These are phyloP conservation scores for Trametes versicolor DNA, from an alignment of 1,284 basidiomycete species.

Conservation along the genomic window DNA sequence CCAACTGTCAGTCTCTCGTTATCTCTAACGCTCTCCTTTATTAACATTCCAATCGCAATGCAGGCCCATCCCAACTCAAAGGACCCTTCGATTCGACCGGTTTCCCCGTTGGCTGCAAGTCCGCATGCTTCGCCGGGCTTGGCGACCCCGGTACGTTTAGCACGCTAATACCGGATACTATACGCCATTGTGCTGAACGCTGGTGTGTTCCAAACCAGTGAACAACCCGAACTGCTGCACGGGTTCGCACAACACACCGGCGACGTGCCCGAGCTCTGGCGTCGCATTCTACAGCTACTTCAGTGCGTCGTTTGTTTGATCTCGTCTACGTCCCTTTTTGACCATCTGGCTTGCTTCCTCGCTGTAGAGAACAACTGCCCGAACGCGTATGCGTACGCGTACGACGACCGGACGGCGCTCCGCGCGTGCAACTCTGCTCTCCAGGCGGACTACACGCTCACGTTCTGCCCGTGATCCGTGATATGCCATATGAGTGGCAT, in stretches of 20 bases:
- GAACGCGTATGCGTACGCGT: constrained; percentile 59
- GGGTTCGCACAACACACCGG: constrained; percentile 51
- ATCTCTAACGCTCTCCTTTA: no score
- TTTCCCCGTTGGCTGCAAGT: constrained; percentile 55
- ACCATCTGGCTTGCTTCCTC: neutral
- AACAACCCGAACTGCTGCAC: constrained; percentile 57
- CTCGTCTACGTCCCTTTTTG: neutral
- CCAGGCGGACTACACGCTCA: constrained; percentile 57
- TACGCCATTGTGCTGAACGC: neutral
- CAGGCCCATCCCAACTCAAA: constrained; percentile 50
- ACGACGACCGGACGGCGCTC: constrained; percentile 59
- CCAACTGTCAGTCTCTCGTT: constrained; percentile 42
- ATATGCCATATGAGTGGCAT: neutral
- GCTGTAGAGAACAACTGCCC: constrained; percentile 55
- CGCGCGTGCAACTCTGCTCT: constrained; percentile 51
- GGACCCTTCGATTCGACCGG: constrained; percentile 52
- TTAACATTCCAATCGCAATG: neutral
- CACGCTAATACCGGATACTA: neutral
- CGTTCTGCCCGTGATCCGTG: constrained; percentile 54
- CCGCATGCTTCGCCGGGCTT: constrained; percentile 52
- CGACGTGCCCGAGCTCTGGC: constrained; percentile 53
- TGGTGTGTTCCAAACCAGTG: constrained; percentile 20
- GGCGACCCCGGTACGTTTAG: constrained; percentile 43
- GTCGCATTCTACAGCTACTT: constrained; percentile 57
- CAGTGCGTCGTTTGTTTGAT: constrained; percentile 45